Base-by-base conservation (phyloP, 2,329 filamentous ascomycete species). In the Aspergillus aculeatinus region DNA sequence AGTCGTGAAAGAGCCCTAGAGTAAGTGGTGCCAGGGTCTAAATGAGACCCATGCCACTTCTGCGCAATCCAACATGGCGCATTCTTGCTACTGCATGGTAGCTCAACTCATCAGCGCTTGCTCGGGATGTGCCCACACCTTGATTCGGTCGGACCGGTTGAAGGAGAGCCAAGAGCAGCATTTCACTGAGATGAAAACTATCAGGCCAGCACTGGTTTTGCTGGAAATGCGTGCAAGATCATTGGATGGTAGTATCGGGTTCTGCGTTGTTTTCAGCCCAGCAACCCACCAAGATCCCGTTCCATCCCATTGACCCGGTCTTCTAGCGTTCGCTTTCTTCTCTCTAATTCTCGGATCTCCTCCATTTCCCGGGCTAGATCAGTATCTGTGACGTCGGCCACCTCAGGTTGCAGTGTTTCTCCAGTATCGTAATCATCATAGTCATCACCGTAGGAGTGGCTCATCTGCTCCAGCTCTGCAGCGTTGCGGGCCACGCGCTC, bases 401-500 rank as follows among this genome's bases (percentile, higher is more conserved):
- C 51, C 12, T 66, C 64, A 16, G 68, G 58, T 5, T 72, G 66
- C 2, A 64, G 42, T n/a, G 67, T 63, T 5, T 67, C 66, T 1
- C 79, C 77, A n/a, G 78, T 73, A 3, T 82, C 80, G 2, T 84
- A 82, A 4, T 82, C 77, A 12, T 87, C 82, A 1, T 83, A 82
- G 1, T 83, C 82, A 44, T 86, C 82, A 16, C 81, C 81, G 49
- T 80, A 82, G 2, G 79, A 79, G 21, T 78, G 74, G 67, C 92
- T 92, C 82, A 94, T 87, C 59, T 83, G 83, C 60, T 89, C 87
- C 63, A 98, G 74, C 68, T 92, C 86, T 60, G 86, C 84, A 11
- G 86, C 83, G 77, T 96, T 94, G 70, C 89, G 87, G 7, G 87
- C 85, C 1, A 98, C 91, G 57, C 88, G 87, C 12, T 83, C 82